Evolutionary conservation across 345 rosid species (phyloP).

Genomic region (Atalantia buxifolia): DNA sequence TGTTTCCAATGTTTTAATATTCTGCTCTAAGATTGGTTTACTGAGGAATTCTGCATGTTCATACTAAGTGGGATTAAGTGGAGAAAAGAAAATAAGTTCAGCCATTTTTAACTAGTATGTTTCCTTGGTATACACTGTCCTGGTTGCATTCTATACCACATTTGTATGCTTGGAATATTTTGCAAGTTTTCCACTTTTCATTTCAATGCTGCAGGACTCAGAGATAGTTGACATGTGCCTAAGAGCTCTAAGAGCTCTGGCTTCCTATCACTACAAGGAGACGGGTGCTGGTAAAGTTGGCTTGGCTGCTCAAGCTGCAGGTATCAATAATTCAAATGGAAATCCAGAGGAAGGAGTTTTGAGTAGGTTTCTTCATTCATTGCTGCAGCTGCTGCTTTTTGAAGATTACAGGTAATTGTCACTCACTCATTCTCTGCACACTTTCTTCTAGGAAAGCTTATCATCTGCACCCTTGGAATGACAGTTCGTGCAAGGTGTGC

Average conservation of each 20-base stretch:
- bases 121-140: not conserved
- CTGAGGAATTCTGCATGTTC: not conserved
- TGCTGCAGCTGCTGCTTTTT: constrained; percentile 83
- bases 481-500: not conserved
- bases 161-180: not conserved
- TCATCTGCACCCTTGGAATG: not conserved
- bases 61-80: not conserved
- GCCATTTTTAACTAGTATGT: not conserved
- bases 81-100: not conserved
- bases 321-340: constrained; percentile 54
- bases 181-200: not conserved
- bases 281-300: constrained; percentile 58
- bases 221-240: constrained; percentile 90
- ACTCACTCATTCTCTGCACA: not conserved
- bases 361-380: constrained; percentile 63
- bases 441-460: not conserved
- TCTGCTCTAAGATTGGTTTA: not conserved
- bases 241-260: constrained; percentile 83
- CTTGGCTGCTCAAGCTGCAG: constrained; percentile 62
- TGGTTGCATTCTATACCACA: not conserved
- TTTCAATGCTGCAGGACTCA: constrained; percentile 48
- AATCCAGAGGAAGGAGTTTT: constrained; percentile 61
- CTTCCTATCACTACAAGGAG: constrained; percentile 88
- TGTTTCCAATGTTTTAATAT: not conserved
- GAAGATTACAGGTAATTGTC: constrained; percentile 80